These are phyloP conservation scores for Escovopsis sp. DNA, from an alignment of 2,329 filamentous ascomycete species.

Conservation along the genomic window DNA sequence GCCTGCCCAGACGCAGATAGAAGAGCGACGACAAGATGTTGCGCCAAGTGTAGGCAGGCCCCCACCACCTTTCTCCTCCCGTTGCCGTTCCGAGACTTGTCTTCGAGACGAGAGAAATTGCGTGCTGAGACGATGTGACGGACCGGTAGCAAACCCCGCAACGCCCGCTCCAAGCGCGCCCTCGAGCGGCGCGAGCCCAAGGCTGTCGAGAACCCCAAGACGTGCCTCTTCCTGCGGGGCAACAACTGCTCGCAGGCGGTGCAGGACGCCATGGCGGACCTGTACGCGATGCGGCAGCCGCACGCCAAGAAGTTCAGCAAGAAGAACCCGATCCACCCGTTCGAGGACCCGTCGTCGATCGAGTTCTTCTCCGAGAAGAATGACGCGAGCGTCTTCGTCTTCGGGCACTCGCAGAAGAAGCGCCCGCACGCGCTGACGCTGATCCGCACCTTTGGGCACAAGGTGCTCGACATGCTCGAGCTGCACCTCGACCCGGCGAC, in stretches of 20 bases:
- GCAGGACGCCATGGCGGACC: slow-evolving; percentile 71
- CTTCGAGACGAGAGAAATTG: no score
- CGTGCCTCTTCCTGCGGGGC: slow-evolving; percentile 76
- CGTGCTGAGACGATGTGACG: no score
- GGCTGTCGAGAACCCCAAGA: slow-evolving; percentile 77
- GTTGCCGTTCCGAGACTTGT: no score
- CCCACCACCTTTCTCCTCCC: no score
- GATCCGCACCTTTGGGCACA: slow-evolving; percentile 67
- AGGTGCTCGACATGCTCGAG: slow-evolving; percentile 91
- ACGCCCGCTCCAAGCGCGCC: slow-evolving; percentile 84
- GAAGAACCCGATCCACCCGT: slow-evolving; percentile 91
- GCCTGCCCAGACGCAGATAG: background rate
- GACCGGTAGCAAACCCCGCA: slow-evolving; percentile 38
- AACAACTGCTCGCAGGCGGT: slow-evolving; percentile 71
- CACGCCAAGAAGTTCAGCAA: slow-evolving; percentile 85
- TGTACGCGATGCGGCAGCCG: slow-evolving; percentile 72
- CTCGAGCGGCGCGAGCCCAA: slow-evolving; percentile 90
- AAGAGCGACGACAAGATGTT: slow-evolving; percentile 23
- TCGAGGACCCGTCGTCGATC: slow-evolving; percentile 74
- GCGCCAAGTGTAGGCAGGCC: slow-evolving; percentile 30
- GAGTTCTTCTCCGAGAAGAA: slow-evolving; percentile 98
- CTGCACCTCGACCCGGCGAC: slow-evolving; percentile 63
- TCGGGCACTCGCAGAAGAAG: slow-evolving; percentile 83
- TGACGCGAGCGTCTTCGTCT: slow-evolving; percentile 73
- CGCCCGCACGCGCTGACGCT: slow-evolving; percentile 82